A percentile compares a stretch with the other conserved stretches of the same genome.
Evolutionary conservation across 495 filamentous ascomycete species (phyloP).

Genomic region (Entonaema liquescens): DNA sequence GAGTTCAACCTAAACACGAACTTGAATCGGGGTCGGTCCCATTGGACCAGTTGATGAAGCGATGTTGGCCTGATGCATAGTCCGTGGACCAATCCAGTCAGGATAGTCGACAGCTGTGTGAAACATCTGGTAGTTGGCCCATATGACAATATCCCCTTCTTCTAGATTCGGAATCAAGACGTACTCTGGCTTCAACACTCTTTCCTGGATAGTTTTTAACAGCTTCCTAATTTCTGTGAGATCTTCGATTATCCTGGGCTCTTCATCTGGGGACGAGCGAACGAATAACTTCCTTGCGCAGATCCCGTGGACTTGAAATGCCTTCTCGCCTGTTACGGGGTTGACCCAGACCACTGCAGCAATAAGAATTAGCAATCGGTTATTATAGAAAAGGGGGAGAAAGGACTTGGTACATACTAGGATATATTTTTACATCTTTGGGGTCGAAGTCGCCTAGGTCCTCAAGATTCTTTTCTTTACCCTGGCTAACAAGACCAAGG

Average conservation of each 20-base stretch:
- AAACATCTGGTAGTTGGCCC: conserved; percentile 50
- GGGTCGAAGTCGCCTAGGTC: conserved; percentile 48
- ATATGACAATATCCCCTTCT: conserved; percentile 49
- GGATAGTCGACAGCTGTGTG: conserved; percentile 52
- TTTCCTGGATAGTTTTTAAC: conserved; percentile 37
- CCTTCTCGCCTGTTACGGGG: conserved; percentile 51
- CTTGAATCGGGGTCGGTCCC: conserved; percentile 27
- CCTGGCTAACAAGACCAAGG: conserved; percentile 48
- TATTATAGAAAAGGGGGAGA: neutral
- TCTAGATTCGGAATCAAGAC: conserved; percentile 42
- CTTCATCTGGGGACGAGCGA: conserved; percentile 41
- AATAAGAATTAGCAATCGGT: neutral
- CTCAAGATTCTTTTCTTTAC: conserved; percentile 46
- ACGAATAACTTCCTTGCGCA: conserved; percentile 51
- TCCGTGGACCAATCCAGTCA: conserved; percentile 41
- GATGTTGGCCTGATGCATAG: conserved; percentile 53
- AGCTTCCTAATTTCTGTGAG: conserved; percentile 45
- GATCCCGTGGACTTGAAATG: conserved; percentile 52
- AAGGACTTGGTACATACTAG: conserved; percentile 15
- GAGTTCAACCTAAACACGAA: neutral
- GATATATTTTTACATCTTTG: conserved; percentile 50
- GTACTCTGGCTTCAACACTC: conserved; percentile 41
- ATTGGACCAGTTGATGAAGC: conserved; percentile 30
- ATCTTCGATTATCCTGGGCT: conserved; percentile 44
- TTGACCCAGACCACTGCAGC: conserved; percentile 50